Evolutionary conservation across 2,329 filamentous ascomycete genomes (phyloP), one percentile per base, ranked within the genome.

Genomic region (Chaetomium sp.): DNA sequence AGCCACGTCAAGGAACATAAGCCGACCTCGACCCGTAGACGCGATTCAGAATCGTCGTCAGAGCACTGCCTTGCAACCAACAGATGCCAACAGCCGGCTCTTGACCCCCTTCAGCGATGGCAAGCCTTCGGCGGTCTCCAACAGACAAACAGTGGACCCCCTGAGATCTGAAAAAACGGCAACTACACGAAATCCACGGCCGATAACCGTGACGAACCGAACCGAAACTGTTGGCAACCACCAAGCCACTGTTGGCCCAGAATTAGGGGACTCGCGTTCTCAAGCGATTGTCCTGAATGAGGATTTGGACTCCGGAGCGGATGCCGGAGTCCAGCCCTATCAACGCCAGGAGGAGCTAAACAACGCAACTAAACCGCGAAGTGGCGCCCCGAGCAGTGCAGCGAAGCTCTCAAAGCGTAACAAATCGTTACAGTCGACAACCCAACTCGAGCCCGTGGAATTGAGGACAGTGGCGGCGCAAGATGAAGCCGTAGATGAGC

Each of bases 271-370:
- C 1, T 64, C 64, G 42, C 23, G 35, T 21, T 64, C 64, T 1
- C 62, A 64, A 42, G 55, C 64, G 2, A 68, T 69, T 50, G 23
- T 68, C 5, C 33, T 69, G 47, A 68, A 70, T 21, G 65, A 71
- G n/a, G 60, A 50, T 9, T 49, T 59, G 38, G 62, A 45, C 9
- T 9, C 4, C 45, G 13, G 10, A 29, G 9, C 21, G 21, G 31
- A 13, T 19, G 23, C 7, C 4, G 27, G 16, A 21, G n/a, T 3
- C 10, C 35, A n/a, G 27, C 2, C 35, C 21, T 33, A 9, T n/a
- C 33, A 25, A 27, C 42, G 2, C 23, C 55, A 16, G 33, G 21
- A 29, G 21, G 12, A 2, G 9, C 19, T 19, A 9, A 31, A 12
- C 23, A 49, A 19, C 4, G 59, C 16, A 23, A 31, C 27, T 10